A percentile compares a stretch with the other conserved stretches of the same genome.
Evolutionary conservation across 2,329 filamentous ascomycete species (phyloP).

Genomic region (Aureobasidium sp.): DNA sequence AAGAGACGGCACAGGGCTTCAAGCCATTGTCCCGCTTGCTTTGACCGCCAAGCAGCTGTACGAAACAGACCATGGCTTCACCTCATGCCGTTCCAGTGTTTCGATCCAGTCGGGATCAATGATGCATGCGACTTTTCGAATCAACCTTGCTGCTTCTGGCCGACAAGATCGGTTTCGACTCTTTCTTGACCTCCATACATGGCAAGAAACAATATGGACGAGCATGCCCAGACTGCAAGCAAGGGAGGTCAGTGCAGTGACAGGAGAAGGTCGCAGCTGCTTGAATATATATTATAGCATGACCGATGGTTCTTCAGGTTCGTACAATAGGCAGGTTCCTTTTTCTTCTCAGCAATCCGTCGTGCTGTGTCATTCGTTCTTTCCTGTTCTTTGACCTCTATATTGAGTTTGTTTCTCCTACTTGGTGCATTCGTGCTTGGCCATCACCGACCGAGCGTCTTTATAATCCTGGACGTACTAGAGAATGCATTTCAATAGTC

Average conservation of each 20-base stretch:
- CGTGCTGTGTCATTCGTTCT: not conserved
- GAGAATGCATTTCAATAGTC: slow-evolving; percentile 12
- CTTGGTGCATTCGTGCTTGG: not conserved
- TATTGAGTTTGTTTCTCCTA: not conserved
- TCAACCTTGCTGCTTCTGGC: not conserved
- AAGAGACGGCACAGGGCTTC: not conserved
- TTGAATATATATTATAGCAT: slow-evolving; percentile 5
- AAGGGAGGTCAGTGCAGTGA: slow-evolving; percentile 7
- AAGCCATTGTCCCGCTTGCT: slow-evolving; percentile 2
- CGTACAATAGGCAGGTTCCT: not conserved
- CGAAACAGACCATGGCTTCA: slow-evolving; percentile 13
- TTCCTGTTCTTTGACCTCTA: not conserved
- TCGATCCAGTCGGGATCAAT: not conserved
- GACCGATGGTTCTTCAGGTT: not conserved
- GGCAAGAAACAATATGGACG: not conserved
- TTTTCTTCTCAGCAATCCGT: not conserved
- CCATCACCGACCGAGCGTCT: not conserved
- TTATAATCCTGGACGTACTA: not conserved
- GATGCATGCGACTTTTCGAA: not conserved
- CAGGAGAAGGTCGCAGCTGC: not conserved
- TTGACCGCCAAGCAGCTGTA: slow-evolving; percentile 8
- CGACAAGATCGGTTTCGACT: not conserved
- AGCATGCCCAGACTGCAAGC: slow-evolving; percentile 5
- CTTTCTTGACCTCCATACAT: not conserved
- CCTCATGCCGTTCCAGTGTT: slow-evolving; percentile 8